These are phyloP conservation scores for Alloteropsis semialata DNA, from an alignment of 176 grass and related monocot species.

Conservation along the genomic window DNA sequence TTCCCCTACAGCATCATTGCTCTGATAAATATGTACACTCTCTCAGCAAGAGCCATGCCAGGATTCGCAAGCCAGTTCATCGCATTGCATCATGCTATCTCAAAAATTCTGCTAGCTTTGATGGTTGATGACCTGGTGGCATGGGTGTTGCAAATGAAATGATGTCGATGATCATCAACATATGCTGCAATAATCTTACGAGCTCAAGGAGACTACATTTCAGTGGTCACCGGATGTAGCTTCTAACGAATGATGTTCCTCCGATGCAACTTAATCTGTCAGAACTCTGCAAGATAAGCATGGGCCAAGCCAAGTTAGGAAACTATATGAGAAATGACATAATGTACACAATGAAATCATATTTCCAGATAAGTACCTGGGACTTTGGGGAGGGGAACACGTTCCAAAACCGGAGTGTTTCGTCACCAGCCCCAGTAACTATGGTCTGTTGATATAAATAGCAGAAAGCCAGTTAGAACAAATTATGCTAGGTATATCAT, in stretches of 20 bases:
- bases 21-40: conserved; percentile 45
- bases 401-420: conserved; percentile 97
- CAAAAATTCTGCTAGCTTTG: conserved; percentile 30
- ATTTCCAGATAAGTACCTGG: conserved; percentile 48
- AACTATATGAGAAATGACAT: background rate
- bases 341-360: background rate
- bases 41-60: background rate
- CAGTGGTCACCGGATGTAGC: conserved; percentile 77
- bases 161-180: conserved; percentile 21
- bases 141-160: background rate
- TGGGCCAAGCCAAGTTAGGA: background rate
- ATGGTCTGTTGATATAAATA: conserved; percentile 65
- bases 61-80: conserved; percentile 10
- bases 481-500: background rate
- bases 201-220: background rate
- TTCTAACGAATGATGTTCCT: conserved; percentile 81
- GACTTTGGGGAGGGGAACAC: conserved; percentile 98
- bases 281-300: conserved; percentile 47
- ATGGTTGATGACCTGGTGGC: conserved; percentile 22
- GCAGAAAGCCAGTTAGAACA: background rate
- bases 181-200: conserved; percentile 22
- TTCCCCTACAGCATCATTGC: background rate
- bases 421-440: conserved; percentile 94
- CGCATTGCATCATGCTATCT: conserved; percentile 23
- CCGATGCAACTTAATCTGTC: conserved; percentile 88